phyloP scores from a whole-genome alignment of 2,329 filamentous ascomycete species.

The Phyllosticta capitalensis region DNA sequence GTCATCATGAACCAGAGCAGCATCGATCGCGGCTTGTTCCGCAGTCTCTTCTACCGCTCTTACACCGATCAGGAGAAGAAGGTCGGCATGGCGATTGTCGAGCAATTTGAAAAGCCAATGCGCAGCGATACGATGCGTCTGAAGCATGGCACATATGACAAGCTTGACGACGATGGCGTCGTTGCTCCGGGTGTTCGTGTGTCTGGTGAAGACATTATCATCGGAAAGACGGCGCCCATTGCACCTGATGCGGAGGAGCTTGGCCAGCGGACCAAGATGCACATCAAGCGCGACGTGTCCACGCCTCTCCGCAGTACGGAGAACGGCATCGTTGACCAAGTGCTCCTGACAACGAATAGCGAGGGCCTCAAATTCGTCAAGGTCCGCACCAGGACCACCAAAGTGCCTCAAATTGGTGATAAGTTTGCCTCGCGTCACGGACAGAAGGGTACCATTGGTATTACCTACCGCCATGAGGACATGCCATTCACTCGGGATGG shows the following conservation, averaged over 20 bases:
- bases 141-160: slow-evolving; percentile 94
- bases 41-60: slow-evolving; percentile 93
- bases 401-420: slow-evolving; percentile 96
- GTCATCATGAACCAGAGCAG: slow-evolving; percentile 99
- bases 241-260: slow-evolving; percentile 87
- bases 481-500: slow-evolving; percentile 97
- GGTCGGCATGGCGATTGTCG: slow-evolving; percentile 84
- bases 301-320: slow-evolving; percentile 92
- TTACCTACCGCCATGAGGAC: slow-evolving; percentile 94
- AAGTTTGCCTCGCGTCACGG: slow-evolving; percentile 99
- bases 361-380: slow-evolving; percentile 96
- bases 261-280: slow-evolving; percentile 79
- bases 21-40: slow-evolving; percentile 94
- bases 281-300: slow-evolving; percentile 91
- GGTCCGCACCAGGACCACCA: slow-evolving; percentile 92
- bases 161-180: slow-evolving; percentile 93
- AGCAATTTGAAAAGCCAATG: slow-evolving; percentile 92
- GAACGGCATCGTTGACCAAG: slow-evolving; percentile 90
- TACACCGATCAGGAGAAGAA: slow-evolving; percentile 97
- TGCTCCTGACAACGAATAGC: slow-evolving; percentile 86
- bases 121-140: slow-evolving; percentile 79
- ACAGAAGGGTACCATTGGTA: slow-evolving; percentile 98
- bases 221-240: slow-evolving; percentile 95
- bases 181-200: slow-evolving; percentile 90
- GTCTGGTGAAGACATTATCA: slow-evolving; percentile 96